A percentile compares a stretch with the other conserved stretches of the same genome.
Evolutionary conservation across 2,329 filamentous ascomycete species (phyloP).

Genomic region (Dryadomyces quercus-mongolicae): DNA sequence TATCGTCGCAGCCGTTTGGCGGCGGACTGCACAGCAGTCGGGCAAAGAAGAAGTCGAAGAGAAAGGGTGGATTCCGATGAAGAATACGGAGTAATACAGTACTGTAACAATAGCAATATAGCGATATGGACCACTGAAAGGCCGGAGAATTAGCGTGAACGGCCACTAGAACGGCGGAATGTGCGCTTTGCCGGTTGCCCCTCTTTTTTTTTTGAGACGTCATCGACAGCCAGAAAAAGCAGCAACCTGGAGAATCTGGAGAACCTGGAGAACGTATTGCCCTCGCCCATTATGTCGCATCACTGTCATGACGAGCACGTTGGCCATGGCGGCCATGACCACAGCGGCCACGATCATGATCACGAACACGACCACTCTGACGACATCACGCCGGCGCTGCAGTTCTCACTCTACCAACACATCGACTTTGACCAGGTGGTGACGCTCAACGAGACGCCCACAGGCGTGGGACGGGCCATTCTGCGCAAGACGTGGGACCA

Average conservation of each 20-base stretch:
- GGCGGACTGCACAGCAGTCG: slow-evolving; percentile 13
- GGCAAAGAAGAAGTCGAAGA: slow-evolving; percentile 11
- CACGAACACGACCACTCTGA: slow-evolving; percentile 75
- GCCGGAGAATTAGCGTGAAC: neutral
- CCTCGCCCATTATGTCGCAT: slow-evolving; percentile 9
- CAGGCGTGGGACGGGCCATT: slow-evolving; percentile 58
- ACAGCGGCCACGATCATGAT: slow-evolving; percentile 6
- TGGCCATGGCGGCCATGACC: slow-evolving; percentile 5
- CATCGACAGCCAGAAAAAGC: neutral
- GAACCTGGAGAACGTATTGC: neutral
- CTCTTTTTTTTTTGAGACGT: neutral
- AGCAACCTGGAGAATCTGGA: neutral
- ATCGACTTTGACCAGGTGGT: slow-evolving; percentile 79
- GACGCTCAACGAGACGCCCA: slow-evolving; percentile 69
- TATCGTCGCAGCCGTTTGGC: slow-evolving; percentile 6
- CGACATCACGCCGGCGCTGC: slow-evolving; percentile 83
- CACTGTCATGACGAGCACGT: slow-evolving; percentile 22
- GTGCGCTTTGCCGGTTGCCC: neutral
- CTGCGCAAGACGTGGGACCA: slow-evolving; percentile 89
- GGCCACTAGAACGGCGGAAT: neutral
- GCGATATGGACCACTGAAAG: neutral
- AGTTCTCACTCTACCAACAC: slow-evolving; percentile 82
- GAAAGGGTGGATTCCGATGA: neutral
- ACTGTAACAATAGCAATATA: neutral
- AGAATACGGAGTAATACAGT: neutral